Conservation (phyloP, 2,329 filamentous ascomycete species). For the Gliomastix tumulicola region DNA sequence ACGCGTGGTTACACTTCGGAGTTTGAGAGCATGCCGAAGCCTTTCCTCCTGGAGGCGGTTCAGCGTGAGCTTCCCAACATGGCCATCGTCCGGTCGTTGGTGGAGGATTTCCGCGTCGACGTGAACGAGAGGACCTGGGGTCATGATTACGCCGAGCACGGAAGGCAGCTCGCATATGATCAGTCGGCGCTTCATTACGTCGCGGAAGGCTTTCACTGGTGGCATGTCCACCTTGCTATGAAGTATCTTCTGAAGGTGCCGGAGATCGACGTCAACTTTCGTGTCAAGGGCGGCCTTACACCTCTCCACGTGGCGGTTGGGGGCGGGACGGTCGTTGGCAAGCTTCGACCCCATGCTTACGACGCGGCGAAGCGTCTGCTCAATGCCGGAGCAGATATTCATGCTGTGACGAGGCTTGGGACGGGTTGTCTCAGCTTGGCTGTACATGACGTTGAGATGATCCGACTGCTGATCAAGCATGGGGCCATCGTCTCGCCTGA, state of each 20-base stretch:
- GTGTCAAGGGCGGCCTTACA: conserved; percentile 5
- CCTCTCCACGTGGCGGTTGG: conserved; percentile 9
- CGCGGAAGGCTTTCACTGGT: conserved; percentile 9
- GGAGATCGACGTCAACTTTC: conserved; percentile 8
- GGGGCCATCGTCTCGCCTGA: neutral
- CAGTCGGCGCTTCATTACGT: conserved; percentile 9
- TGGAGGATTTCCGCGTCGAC: neutral
- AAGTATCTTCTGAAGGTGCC: conserved; percentile 10
- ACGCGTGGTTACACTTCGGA: neutral
- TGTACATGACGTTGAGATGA: neutral
- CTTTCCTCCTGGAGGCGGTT: neutral
- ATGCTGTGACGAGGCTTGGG: conserved; percentile 6
- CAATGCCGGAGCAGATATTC: conserved; percentile 12
- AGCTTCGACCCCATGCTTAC: conserved; percentile 1
- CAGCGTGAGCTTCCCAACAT: neutral
- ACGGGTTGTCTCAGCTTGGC: neutral
- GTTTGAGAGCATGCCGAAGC: neutral
- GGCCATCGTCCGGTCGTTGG: neutral
- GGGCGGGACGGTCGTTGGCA: neutral
- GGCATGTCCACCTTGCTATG: conserved; percentile 12
- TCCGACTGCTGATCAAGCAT: neutral
- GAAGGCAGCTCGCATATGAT: neutral
- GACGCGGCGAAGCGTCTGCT: conserved; percentile 5
- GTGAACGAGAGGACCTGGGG: neutral
- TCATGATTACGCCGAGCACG: neutral